Evolutionary conservation across 495 filamentous ascomycete genomes (phyloP).

Genomic region (Pseudoneurospora amorphoporcata): DNA sequence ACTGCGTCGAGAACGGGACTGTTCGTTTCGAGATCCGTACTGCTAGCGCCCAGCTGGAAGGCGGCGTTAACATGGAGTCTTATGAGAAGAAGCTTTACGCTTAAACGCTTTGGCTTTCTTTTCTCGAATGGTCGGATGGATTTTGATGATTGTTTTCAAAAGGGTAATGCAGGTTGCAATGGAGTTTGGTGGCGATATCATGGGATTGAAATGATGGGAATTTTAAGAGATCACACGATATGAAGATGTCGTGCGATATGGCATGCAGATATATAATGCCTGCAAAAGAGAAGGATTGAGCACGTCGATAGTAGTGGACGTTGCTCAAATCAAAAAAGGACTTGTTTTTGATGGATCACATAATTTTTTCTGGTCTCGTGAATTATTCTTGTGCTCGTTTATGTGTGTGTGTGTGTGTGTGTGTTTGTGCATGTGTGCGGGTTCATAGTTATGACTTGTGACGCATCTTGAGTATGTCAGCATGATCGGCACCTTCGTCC

Average conservation of each 20-base stretch:
- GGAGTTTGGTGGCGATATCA: not conserved
- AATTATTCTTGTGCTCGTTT: not conserved
- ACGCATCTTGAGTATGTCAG: no score
- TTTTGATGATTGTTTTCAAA: not conserved
- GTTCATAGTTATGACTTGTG: no score
- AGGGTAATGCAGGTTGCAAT: not conserved
- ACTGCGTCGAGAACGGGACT: constrained; percentile 61
- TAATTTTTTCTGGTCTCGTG: not conserved
- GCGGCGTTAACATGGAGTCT: constrained; percentile 92
- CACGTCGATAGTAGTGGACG: not conserved
- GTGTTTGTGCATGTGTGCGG: not conserved
- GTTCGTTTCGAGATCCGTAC: constrained; percentile 92
- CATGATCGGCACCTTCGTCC: no score
- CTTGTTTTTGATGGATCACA: not conserved
- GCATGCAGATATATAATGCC: not conserved
- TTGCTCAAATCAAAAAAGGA: not conserved
- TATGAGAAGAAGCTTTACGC: constrained; percentile 99
- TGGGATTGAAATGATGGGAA: not conserved
- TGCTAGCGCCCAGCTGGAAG: constrained; percentile 88
- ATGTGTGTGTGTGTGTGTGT: not conserved
- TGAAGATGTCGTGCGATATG: not conserved
- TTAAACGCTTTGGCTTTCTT: constrained; percentile 28
- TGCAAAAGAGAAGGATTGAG: not conserved
- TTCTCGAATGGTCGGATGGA: not conserved
- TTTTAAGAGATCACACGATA: not conserved